Evolutionary conservation across 2,329 filamentous ascomycete species (phyloP).

Genomic region (Metarhizium humberi): DNA sequence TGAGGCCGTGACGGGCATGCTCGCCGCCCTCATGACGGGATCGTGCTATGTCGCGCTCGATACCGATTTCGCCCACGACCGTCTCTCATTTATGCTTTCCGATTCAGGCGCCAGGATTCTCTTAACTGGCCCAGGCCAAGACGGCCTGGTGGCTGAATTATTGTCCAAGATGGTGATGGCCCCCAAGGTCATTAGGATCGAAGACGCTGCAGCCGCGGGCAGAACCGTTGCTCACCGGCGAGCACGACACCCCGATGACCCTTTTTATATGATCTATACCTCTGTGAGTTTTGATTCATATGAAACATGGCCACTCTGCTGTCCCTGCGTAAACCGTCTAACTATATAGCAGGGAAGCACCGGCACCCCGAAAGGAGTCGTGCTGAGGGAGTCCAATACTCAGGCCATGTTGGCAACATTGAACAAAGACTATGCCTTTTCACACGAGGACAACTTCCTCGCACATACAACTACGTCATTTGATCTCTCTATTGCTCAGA

Average conservation of each 20-base stretch:
- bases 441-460: slow-evolving; percentile 12
- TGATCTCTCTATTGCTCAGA: slow-evolving; percentile 15
- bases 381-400: slow-evolving; percentile 15
- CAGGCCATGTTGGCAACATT: slow-evolving; percentile 16
- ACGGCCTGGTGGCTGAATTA: slow-evolving; percentile 10
- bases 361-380: slow-evolving; percentile 16
- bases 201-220: slow-evolving; percentile 11
- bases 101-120: slow-evolving; percentile 11
- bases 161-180: slow-evolving; percentile 7
- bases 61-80: slow-evolving; percentile 15
- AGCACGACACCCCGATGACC: slow-evolving; percentile 10
- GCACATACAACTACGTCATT: slow-evolving; percentile 15
- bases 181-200: slow-evolving; percentile 10
- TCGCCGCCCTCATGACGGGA: slow-evolving; percentile 13
- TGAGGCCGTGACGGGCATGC: slow-evolving; percentile 13
- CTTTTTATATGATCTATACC: slow-evolving; percentile 17
- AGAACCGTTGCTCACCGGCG: slow-evolving; percentile 6
- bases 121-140: slow-evolving; percentile 12
- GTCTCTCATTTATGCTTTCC: slow-evolving; percentile 15
- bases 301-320: neutral
- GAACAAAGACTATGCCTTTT: slow-evolving; percentile 13
- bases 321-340: neutral
- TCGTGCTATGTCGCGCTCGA: slow-evolving; percentile 17
- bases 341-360: slow-evolving; percentile 12
- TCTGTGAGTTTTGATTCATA: slow-evolving; percentile 9